Conservation (phyloP, 2,329 filamentous ascomycete species). For the Monosporascus sp. region DNA sequence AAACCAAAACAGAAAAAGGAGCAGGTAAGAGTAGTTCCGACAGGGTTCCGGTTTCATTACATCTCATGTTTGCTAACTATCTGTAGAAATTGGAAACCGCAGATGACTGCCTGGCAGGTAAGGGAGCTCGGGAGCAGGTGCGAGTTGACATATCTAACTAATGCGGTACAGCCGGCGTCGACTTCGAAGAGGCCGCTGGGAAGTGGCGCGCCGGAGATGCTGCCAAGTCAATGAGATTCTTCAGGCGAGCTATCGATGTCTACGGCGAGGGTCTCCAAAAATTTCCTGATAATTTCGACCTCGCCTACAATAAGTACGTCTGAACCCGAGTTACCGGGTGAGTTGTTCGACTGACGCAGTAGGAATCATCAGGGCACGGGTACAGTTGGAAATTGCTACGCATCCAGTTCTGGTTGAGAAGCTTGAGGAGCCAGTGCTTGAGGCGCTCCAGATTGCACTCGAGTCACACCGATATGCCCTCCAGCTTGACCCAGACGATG, state of each 20-base stretch:
- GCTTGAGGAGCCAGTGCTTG: slow-evolving; percentile 45
- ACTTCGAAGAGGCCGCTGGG: slow-evolving; percentile 64
- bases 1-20: slow-evolving; percentile 18
- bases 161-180: slow-evolving; percentile 49
- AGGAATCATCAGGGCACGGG: slow-evolving; percentile 47
- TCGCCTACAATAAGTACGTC: slow-evolving; percentile 68
- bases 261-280: slow-evolving; percentile 59
- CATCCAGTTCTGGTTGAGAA: slow-evolving; percentile 56
- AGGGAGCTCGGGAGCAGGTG: slow-evolving; percentile 5
- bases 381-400: slow-evolving; percentile 65
- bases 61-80: background rate
- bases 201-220: slow-evolving; percentile 71
- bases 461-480: slow-evolving; percentile 59
- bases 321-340: slow-evolving; percentile 2
- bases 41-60: background rate
- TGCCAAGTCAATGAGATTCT: slow-evolving; percentile 51
- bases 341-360: background rate
- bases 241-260: slow-evolving; percentile 57
- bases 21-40: background rate
- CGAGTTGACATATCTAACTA: background rate
- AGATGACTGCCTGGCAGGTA: slow-evolving; percentile 62
- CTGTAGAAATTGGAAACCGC: slow-evolving; percentile 50
- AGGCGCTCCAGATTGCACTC: slow-evolving; percentile 55
- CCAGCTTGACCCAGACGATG: slow-evolving; percentile 53
- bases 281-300: slow-evolving; percentile 59